Conservation (phyloP, 805 yeast species). For the Blastobotrys americana region DNA sequence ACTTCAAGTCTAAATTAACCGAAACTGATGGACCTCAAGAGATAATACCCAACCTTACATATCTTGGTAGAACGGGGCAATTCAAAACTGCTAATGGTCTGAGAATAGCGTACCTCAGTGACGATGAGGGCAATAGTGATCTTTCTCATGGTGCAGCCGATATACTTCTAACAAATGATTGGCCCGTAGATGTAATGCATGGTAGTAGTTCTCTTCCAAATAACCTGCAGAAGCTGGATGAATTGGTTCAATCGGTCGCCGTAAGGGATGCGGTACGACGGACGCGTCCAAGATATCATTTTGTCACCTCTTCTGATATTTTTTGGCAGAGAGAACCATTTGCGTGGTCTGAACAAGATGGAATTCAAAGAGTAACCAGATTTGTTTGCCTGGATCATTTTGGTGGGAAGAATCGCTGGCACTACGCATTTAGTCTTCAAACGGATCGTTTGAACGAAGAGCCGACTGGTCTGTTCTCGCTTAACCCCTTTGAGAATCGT, state of each 20-base stretch:
- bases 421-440: slow-evolving; percentile 63
- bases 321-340: slow-evolving; percentile 50
- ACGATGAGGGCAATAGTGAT: neutral
- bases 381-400: slow-evolving; percentile 59
- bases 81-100: neutral
- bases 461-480: neutral
- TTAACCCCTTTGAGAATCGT: slow-evolving; percentile 3
- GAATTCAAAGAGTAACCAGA: slow-evolving; percentile 40
- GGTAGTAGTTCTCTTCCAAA: neutral
- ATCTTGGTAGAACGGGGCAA: neutral
- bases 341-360: slow-evolving; percentile 37
- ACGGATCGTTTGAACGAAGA: neutral
- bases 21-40: neutral
- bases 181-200: neutral
- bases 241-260: slow-evolving; percentile 18
- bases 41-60: neutral
- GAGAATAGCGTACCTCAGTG: neutral
- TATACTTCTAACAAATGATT: neutral
- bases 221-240: neutral
- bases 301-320: slow-evolving; percentile 41
- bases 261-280: slow-evolving; percentile 40
- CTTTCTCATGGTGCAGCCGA: neutral
- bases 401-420: slow-evolving; percentile 56
- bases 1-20: neutral
- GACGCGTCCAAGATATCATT: slow-evolving; percentile 59